These are phyloP conservation scores for Aspergillus calidoustus DNA, from an alignment of 2,329 filamentous ascomycete species.

Conservation along the genomic window DNA sequence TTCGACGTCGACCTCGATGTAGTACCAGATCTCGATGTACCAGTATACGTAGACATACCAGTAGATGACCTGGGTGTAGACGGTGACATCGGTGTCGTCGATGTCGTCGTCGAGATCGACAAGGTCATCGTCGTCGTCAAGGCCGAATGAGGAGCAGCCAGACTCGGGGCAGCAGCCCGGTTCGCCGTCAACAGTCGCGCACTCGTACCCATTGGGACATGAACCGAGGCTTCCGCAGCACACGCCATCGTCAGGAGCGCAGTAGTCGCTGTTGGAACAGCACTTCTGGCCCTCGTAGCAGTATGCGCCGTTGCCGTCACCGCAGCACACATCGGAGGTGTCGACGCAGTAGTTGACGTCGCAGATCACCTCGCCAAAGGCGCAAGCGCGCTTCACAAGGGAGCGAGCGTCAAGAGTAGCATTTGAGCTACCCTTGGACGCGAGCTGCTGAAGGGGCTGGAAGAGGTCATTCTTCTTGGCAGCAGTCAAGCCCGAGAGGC, in stretches of 20 bases:
- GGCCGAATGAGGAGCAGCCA: not conserved
- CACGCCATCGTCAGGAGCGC: not conserved
- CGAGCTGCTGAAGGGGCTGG: not conserved
- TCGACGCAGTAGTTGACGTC: not conserved
- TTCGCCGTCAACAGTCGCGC: not conserved
- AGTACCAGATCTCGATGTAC: constrained; percentile 7
- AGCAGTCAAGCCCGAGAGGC: not conserved
- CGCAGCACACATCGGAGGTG: not conserved
- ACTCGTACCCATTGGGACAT: not conserved
- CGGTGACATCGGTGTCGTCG: not conserved
- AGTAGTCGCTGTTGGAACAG: not conserved
- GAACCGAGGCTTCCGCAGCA: not conserved
- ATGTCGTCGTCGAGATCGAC: not conserved
- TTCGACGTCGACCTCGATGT: not conserved
- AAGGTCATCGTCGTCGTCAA: not conserved
- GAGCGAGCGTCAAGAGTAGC: not conserved
- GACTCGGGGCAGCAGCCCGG: not conserved
- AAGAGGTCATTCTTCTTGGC: not conserved
- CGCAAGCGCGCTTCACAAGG: not conserved
- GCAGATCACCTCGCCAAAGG: not conserved
- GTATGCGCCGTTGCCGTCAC: not conserved
- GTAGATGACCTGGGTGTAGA: not conserved
- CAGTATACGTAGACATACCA: constrained; percentile 14
- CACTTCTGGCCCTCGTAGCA: not conserved
- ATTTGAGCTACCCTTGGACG: not conserved